Conservation (phyloP, 1,284 basidiomycete species). For the Rhizoctonia solani region DNA sequence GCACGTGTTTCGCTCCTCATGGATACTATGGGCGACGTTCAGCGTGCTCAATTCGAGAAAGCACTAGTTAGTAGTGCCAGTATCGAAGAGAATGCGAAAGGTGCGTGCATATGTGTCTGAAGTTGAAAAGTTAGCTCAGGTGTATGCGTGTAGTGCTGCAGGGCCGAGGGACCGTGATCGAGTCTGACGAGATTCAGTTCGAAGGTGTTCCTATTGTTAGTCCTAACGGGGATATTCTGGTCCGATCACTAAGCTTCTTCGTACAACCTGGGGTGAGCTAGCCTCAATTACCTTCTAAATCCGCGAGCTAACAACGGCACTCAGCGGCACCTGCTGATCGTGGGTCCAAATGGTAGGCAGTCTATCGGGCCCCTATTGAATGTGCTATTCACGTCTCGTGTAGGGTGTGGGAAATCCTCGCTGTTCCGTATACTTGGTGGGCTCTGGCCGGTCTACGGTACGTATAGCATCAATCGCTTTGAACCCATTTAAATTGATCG, state of each 20-base stretch:
- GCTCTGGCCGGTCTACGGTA: conserved; percentile 94
- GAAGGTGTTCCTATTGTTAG: conserved; percentile 94
- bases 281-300: conserved; percentile 12
- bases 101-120: conserved; percentile 52
- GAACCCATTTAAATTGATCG: neutral
- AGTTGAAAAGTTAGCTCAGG: neutral
- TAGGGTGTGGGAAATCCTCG: conserved; percentile 85
- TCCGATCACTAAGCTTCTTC: conserved; percentile 83
- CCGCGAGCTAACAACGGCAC: neutral
- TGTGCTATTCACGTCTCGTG: conserved; percentile 4
- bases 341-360: conserved; percentile 82
- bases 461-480: conserved; percentile 34
- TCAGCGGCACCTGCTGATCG: conserved; percentile 86
- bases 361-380: conserved; percentile 38
- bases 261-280: conserved; percentile 83
- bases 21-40: conserved; percentile 90
- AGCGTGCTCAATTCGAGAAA: conserved; percentile 86
- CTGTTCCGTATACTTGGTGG: conserved; percentile 95
- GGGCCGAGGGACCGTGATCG: conserved; percentile 77
- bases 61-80: conserved; percentile 76
- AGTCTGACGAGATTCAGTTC: conserved; percentile 84
- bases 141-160: conserved; percentile 63
- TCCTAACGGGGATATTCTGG: conserved; percentile 92
- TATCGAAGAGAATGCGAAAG: conserved; percentile 77
- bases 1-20: conserved; percentile 87